Conservation (phyloP, 2,329 filamentous ascomycete genomes). For the Botrytis fabae region DNA sequence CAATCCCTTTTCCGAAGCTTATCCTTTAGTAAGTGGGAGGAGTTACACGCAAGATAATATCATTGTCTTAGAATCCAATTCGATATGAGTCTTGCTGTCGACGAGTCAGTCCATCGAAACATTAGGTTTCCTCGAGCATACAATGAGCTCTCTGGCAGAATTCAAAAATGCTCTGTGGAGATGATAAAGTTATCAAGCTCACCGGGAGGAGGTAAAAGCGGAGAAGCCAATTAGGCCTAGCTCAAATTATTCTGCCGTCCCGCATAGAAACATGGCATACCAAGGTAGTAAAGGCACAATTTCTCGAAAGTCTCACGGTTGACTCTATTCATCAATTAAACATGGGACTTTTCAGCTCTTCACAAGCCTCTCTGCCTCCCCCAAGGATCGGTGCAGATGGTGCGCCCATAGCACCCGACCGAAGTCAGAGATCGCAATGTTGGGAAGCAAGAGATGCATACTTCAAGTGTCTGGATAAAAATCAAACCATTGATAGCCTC, state of each 20-base stretch:
- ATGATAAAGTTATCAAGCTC: slow-evolving; percentile 1
- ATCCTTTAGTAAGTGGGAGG: neutral
- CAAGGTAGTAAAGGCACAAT: neutral
- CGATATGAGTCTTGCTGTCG: neutral
- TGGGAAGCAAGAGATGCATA: slow-evolving; percentile 88
- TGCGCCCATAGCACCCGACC: slow-evolving; percentile 75
- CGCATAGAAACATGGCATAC: neutral
- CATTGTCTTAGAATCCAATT: neutral
- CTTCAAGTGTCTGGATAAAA: slow-evolving; percentile 81
- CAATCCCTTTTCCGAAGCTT: slow-evolving; percentile 9
- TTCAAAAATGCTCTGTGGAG: neutral
- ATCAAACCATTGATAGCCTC: slow-evolving; percentile 77
- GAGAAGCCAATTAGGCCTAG: slow-evolving; percentile 1
- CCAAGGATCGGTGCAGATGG: slow-evolving; percentile 54
- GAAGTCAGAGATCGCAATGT: slow-evolving; percentile 77
- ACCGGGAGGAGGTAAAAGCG: neutral
- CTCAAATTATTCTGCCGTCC: slow-evolving; percentile 15
- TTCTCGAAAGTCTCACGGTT: neutral
- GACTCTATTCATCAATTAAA: neutral
- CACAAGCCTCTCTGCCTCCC: slow-evolving; percentile 42
- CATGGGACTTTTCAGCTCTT: slow-evolving; percentile 54
- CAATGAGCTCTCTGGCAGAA: neutral
- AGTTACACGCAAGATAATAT: neutral
- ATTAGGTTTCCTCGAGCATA: neutral
- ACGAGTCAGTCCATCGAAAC: neutral